Conservation (phyloP, 495 filamentous ascomycete genomes). For the Tricharina praecox region DNA sequence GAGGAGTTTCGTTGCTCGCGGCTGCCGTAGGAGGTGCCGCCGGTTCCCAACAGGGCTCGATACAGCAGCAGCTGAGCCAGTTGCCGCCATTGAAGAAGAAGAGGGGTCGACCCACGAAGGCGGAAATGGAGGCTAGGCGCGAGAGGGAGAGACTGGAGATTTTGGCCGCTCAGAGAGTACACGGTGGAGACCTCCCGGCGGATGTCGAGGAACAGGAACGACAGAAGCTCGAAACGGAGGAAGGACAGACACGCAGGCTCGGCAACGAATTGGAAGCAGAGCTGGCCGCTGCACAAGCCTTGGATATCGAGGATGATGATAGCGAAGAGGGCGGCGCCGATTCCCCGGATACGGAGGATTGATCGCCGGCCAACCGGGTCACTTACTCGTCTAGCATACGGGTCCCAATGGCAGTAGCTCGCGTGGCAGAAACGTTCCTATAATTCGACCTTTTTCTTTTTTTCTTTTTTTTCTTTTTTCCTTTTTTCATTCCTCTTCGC, state of each 20-base stretch:
- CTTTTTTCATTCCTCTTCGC: too few species aligned
- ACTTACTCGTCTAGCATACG: neutral
- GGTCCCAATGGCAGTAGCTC: neutral
- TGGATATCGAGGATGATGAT: neutral
- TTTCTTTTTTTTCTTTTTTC: neutral
- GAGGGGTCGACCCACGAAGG: conserved; percentile 4
- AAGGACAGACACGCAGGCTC: neutral
- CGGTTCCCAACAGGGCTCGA: neutral
- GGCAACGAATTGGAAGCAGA: neutral
- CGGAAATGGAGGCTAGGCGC: conserved; percentile 1
- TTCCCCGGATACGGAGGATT: neutral
- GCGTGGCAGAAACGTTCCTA: neutral
- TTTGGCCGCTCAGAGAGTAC: neutral
- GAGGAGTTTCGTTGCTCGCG: neutral
- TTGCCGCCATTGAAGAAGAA: conserved; percentile 3
- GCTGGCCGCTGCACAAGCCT: neutral
- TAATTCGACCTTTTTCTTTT: neutral
- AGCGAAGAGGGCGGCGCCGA: neutral
- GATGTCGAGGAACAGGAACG: neutral
- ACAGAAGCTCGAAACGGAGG: neutral
- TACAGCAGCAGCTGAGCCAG: neutral
- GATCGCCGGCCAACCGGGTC: too few species aligned
- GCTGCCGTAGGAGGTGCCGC: neutral
- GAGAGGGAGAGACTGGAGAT: neutral
- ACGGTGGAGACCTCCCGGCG: neutral